Base-by-base conservation (phyloP, 805 yeast genomes). In the Schwanniomyces pseudopolymorphus region DNA sequence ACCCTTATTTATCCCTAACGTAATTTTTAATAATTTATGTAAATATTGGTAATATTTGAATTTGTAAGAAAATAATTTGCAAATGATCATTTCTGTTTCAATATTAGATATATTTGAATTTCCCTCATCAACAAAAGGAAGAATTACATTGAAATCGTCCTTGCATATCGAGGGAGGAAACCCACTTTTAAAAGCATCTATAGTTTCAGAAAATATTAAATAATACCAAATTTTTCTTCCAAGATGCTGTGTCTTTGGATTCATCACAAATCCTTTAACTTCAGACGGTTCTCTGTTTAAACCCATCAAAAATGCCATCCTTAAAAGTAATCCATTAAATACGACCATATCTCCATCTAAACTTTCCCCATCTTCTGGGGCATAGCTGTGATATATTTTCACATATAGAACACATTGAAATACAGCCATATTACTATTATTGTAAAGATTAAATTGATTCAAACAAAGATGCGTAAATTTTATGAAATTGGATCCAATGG, bases 361-460 rank as follows among this genome's bases (percentile, higher is more conserved):
- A 2, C 73, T 66, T 50, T 74, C 79, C 14, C 63, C 56, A 50
- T 78, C 83, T 50, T 83, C 85, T 1, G 87, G 85, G 9, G 85
- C 78, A 50, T 74, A 70, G 48, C 69, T 74, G 51, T 72, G 75
- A 63, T 83, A 84, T 37, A 75, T 60, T 49, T 81, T 81, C 42
- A 62, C 50, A 41, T 48, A 66, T 2, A 63, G 46, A 1, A 66
- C 67, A 31, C 67, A 58, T 47, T 66, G 72, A n/a, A 69, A 46
- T 2, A 68, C 61, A 0, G 64, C 60, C 24, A 67, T 56, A 42
- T 59, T 60, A 1, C 64, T 53, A 35, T 64, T 61, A 48, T 79
- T 61, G 36, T 78, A 53, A 22, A 81, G 48, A 37, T 75, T 75
- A 60, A 82, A 82, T 50, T 79, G 83, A 47, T 77, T 75, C 39